A percentile compares a stretch with the other conserved stretches of the same genome.
Conservation (phyloP, 257 asterid species). For the Henckelia pumila region DNA sequence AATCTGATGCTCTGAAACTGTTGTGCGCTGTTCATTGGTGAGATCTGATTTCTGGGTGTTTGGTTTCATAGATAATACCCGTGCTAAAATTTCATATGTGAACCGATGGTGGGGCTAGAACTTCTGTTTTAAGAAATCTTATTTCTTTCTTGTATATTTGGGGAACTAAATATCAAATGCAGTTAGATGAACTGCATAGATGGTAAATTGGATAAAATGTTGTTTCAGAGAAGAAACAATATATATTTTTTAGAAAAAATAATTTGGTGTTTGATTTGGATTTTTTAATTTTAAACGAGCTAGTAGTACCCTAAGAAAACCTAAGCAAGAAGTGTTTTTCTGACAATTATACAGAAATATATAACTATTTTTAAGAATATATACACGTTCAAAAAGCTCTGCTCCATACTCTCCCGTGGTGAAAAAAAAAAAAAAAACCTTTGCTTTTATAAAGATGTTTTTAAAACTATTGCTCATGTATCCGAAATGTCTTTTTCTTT, state of each 20-base stretch:
- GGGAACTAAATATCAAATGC: constrained; percentile 5
- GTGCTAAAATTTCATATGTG: constrained; percentile 2
- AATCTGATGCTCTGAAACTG: constrained; percentile 21
- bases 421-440: too few species aligned
- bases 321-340: too few species aligned
- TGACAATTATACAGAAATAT: too few species aligned
- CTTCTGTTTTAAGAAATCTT: constrained; percentile 2
- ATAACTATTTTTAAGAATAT: too few species aligned
- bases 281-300: too few species aligned
- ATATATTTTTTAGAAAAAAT: constrained; percentile 1
- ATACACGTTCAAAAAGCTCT: too few species aligned
- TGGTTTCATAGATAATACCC: constrained; percentile 23
- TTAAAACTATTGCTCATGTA: neutral
- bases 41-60: constrained; percentile 43
- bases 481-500: too few species aligned
- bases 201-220: neutral
- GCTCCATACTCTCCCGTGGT: too few species aligned
- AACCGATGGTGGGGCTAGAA: neutral
- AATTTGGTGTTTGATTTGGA: constrained; percentile 5
- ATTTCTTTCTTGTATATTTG: constrained; percentile 3
- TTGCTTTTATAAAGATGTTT: too few species aligned
- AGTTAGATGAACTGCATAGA: neutral
- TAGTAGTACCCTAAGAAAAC: too few species aligned
- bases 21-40: constrained; percentile 23
- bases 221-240: neutral